These are phyloP conservation scores for Podaxis pistillaris DNA, from an alignment of 768 basidiomycete species.

Conservation along the genomic window DNA sequence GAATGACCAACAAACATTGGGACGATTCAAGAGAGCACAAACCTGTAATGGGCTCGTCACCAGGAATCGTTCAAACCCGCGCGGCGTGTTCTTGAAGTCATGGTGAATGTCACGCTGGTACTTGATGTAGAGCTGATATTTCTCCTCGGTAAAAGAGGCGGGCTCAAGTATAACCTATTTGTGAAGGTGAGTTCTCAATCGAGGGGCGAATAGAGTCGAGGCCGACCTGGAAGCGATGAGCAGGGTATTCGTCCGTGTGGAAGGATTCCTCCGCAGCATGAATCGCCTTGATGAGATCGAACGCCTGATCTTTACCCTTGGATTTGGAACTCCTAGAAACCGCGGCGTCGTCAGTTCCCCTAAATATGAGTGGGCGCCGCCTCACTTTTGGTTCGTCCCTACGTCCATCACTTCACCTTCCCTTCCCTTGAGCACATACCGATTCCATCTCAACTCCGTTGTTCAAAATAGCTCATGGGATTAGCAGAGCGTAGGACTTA, in stretches of 20 bases:
- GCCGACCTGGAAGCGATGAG: constrained; percentile 62
- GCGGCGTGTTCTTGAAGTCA: constrained; percentile 50
- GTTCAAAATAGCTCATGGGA: neutral
- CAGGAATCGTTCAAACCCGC: constrained; percentile 70
- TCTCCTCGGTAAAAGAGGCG: constrained; percentile 75
- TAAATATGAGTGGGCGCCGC: constrained; percentile 9
- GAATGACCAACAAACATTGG: neutral
- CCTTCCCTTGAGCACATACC: constrained; percentile 52
- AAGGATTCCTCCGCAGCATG: constrained; percentile 53
- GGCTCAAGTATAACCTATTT: constrained; percentile 72
- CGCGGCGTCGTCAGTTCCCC: neutral
- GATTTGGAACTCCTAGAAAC: constrained; percentile 16
- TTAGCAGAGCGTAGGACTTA: constrained; percentile 25
- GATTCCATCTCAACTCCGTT: constrained; percentile 61
- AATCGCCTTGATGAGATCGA: constrained; percentile 48
- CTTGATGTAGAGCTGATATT: constrained; percentile 69
- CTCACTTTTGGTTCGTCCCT: constrained; percentile 19
- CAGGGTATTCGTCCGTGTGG: constrained; percentile 25
- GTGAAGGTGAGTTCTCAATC: neutral
- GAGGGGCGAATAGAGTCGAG: neutral
- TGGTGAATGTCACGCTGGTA: constrained; percentile 83
- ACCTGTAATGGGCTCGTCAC: constrained; percentile 77
- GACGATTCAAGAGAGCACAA: constrained; percentile 21
- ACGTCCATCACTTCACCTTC: constrained; percentile 28
- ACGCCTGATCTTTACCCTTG: constrained; percentile 21